A percentile compares a stretch with the other conserved stretches of the same genome.
Evolutionary conservation across 164 flowering plant genomes (phyloP).

Genomic region (Tetrastigma voinierianum): DNA sequence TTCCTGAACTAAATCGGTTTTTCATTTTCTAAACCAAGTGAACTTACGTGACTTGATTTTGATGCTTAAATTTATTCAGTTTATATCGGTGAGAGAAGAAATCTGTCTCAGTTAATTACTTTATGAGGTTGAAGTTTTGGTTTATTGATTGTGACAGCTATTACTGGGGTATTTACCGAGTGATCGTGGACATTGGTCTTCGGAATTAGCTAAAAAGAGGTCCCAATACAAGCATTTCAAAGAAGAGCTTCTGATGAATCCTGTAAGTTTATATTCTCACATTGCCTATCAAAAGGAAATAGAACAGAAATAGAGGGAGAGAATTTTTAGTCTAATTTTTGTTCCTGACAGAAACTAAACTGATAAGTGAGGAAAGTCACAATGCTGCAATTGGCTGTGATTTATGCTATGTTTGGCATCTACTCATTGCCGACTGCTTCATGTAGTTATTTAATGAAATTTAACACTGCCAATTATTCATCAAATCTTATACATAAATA

Average conservation of each 20-base stretch:
- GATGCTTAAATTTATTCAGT: neutral
- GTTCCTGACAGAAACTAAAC: neutral
- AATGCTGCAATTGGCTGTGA: neutral
- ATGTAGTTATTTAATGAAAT: neutral
- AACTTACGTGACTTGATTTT: neutral
- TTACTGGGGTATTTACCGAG: slow-evolving; percentile 79
- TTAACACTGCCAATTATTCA: neutral
- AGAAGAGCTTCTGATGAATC: slow-evolving; percentile 90
- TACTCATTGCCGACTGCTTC: neutral
- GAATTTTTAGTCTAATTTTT: slow-evolving; percentile 1
- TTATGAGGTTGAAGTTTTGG: neutral
- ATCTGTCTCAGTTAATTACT: too few species aligned
- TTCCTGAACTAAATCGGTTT: too few species aligned
- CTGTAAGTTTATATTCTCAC: slow-evolving; percentile 49
- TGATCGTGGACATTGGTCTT: slow-evolving; percentile 76
- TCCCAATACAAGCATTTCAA: slow-evolving; percentile 85
- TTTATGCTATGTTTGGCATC: neutral
- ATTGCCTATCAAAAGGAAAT: neutral
- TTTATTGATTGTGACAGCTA: slow-evolving; percentile 51
- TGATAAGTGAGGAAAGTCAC: neutral
- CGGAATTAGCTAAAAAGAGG: slow-evolving; percentile 84
- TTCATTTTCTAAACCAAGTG: too few species aligned
- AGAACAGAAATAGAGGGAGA: too few species aligned
- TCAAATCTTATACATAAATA: neutral
- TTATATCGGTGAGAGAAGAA: too few species aligned